Evolutionary conservation across 2,329 filamentous ascomycete species (phyloP).

Genomic region (Stachybotrys elegans): DNA sequence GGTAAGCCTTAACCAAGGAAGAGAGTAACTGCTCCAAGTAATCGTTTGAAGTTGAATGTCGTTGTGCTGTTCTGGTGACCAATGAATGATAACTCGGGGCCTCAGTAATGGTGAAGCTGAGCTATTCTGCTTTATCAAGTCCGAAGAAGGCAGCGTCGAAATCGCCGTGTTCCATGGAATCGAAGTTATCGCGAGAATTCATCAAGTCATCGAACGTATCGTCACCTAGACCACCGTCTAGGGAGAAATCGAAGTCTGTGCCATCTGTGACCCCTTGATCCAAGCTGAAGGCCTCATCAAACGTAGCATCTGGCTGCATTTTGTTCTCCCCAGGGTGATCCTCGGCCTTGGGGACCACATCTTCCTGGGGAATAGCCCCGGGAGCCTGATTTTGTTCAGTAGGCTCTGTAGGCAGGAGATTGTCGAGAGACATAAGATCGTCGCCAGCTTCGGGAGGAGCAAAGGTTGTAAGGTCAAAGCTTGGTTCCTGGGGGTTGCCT

Average conservation of each 20-base stretch:
- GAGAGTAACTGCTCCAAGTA: too few species aligned
- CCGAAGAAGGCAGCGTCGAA: constrained; percentile 45
- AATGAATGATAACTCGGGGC: constrained; percentile 13
- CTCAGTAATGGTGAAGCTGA: constrained; percentile 11
- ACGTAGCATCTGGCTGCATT: constrained; percentile 20
- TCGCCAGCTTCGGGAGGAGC: constrained; percentile 25
- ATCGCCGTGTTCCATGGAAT: constrained; percentile 36
- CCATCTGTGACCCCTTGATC: constrained; percentile 31
- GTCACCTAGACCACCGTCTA: constrained; percentile 23
- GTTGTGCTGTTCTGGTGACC: neutral
- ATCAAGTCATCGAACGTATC: constrained; percentile 48
- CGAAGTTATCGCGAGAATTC: constrained; percentile 34
- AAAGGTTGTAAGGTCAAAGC: constrained; percentile 43
- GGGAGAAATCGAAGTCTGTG: constrained; percentile 28
- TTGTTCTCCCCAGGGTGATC: constrained; percentile 19
- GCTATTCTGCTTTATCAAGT: constrained; percentile 20
- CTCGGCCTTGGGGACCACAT: constrained; percentile 11
- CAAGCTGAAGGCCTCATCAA: constrained; percentile 45
- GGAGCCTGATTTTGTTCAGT: constrained; percentile 8
- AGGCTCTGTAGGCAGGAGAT: constrained; percentile 20
- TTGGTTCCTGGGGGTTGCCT: constrained; percentile 25
- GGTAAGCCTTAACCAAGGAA: too few species aligned
- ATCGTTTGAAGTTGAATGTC: neutral
- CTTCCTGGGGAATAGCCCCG: neutral
- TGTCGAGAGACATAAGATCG: constrained; percentile 23